Evolutionary conservation across 257 asterid genomes (phyloP).

Genomic region (Ilex asprella): DNA sequence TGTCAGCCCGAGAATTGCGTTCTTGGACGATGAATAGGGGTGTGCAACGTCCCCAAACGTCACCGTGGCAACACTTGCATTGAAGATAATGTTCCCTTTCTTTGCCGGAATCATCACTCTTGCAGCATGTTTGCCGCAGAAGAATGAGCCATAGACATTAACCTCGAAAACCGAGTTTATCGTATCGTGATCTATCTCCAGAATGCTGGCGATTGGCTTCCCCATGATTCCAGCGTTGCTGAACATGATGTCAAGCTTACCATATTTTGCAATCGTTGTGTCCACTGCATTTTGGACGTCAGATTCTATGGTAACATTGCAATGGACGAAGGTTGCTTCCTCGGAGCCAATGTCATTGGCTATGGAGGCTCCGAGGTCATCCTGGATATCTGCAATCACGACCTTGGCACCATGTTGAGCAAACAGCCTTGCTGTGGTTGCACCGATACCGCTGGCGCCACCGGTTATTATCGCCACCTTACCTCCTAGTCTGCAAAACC

Average conservation of each 20-base stretch:
- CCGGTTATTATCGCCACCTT: conserved; percentile 3
- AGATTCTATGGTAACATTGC: background rate
- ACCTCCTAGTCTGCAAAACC: conserved; percentile 4
- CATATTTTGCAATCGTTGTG: background rate
- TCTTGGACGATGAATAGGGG: background rate
- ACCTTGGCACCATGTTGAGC: conserved; percentile 35
- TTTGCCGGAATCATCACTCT: too few relatives aligned
- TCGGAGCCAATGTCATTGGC: background rate
- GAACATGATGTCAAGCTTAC: conserved; percentile 11
- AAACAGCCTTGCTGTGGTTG: conserved; percentile 18
- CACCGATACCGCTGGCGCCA: conserved; percentile 16
- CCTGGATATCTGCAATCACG: conserved; percentile 33
- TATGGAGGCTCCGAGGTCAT: conserved; percentile 14
- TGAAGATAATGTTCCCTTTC: conserved; percentile 4
- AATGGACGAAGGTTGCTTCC: background rate
- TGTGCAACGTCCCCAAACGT: background rate
- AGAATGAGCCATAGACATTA: background rate
- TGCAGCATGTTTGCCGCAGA: too few relatives aligned
- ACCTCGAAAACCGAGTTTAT: background rate
- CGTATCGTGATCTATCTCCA: background rate
- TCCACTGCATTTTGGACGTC: conserved; percentile 5
- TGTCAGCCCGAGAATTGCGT: conserved; percentile 1
- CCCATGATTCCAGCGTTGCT: conserved; percentile 4
- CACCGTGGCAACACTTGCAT: background rate
- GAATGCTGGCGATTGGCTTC: background rate